Evolutionary conservation across 257 asterid species (phyloP).

Genomic region (Solanum pinnatisectum): DNA sequence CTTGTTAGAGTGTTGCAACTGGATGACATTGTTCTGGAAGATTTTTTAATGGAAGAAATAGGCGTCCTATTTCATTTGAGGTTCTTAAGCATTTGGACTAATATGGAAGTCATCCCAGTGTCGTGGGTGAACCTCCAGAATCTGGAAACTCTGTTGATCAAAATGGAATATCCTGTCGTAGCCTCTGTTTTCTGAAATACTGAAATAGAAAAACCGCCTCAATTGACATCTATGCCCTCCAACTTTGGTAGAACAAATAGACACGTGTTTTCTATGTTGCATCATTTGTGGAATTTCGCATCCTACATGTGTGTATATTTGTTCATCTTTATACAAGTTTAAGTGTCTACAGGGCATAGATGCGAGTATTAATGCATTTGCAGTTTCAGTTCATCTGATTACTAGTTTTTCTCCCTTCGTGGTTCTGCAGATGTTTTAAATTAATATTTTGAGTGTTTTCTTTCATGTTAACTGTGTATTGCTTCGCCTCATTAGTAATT

Average conservation of each 20-base stretch:
- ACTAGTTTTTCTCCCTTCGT: rapidly evolving
- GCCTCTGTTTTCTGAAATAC: no score
- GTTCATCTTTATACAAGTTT: no score
- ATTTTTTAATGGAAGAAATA: background rate
- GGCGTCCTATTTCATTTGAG: background rate
- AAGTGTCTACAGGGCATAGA: no score
- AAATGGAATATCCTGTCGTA: rapidly evolving
- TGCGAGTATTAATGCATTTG: background rate
- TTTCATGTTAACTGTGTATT: background rate
- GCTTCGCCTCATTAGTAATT: background rate
- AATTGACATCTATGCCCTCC: no score
- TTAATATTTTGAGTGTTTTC: background rate
- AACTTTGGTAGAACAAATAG: no score
- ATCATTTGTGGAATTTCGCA: no score
- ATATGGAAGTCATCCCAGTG: background rate
- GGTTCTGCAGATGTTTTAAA: background rate
- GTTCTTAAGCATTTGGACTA: background rate
- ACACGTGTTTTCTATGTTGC: no score
- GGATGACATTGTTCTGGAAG: background rate
- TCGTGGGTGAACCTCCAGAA: background rate
- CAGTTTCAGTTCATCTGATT: background rate
- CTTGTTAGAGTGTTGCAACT: conserved; percentile 13
- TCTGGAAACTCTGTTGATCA: background rate
- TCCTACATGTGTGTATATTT: no score
- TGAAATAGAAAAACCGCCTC: no score